Evolutionary conservation across 2,329 filamentous ascomycete species (phyloP).

Genomic region (Fusarium proliferatum): DNA sequence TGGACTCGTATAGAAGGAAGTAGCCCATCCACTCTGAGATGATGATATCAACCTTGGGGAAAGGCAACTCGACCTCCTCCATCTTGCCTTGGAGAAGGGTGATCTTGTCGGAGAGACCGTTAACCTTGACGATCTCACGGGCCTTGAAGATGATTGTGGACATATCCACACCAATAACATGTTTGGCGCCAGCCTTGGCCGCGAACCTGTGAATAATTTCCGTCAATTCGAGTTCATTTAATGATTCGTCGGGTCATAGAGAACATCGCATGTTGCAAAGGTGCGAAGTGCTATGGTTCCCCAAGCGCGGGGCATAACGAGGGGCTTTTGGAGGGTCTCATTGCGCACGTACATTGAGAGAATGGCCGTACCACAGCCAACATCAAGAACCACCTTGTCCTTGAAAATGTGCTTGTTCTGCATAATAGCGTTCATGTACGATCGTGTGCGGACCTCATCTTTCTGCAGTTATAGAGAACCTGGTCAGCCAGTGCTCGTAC

Average conservation of each 20-base stretch:
- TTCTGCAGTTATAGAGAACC: slow-evolving; percentile 67
- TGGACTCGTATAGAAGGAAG: slow-evolving; percentile 98
- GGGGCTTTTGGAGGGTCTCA: slow-evolving; percentile 13
- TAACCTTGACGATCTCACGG: slow-evolving; percentile 89
- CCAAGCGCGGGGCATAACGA: slow-evolving; percentile 32
- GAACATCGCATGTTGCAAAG: slow-evolving; percentile 2
- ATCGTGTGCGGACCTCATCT: slow-evolving; percentile 96
- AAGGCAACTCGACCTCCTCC: slow-evolving; percentile 96
- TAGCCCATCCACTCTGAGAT: slow-evolving; percentile 99
- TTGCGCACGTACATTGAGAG: slow-evolving; percentile 85
- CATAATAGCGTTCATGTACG: slow-evolving; percentile 97
- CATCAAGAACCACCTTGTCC: slow-evolving; percentile 86
- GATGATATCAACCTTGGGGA: slow-evolving; percentile 97
- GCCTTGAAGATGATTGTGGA: slow-evolving; percentile 99
- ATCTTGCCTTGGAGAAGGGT: slow-evolving; percentile 99
- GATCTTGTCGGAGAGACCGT: slow-evolving; percentile 95
- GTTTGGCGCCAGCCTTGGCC: slow-evolving; percentile 93
- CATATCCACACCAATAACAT: slow-evolving; percentile 99
- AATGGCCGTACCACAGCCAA: slow-evolving; percentile 96
- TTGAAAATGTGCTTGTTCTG: slow-evolving; percentile 97
- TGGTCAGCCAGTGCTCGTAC: slow-evolving; percentile 36
- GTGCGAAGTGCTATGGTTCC: neutral
- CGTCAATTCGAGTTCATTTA: slow-evolving; percentile 18
- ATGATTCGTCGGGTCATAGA: neutral
- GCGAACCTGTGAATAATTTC: slow-evolving; percentile 78